A percentile compares a stretch with the other conserved stretches of the same genome.
phyloP scores from a whole-genome alignment of 108 stramenopile genomes.

The Nitzschia sp. region DNA sequence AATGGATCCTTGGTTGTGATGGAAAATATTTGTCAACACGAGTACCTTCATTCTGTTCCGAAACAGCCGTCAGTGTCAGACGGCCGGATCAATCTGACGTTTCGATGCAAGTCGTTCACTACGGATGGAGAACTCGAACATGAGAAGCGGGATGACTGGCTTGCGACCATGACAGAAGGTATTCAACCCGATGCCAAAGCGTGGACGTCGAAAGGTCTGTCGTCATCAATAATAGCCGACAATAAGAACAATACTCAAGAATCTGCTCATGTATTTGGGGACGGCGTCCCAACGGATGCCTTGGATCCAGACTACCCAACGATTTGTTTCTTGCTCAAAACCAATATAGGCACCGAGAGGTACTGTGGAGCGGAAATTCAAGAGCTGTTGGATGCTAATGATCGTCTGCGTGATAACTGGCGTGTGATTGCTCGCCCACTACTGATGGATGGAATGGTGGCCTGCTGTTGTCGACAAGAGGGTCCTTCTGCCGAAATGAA shows the following conservation, averaged over 20 bases:
- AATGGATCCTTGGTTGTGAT: slow-evolving; percentile 55
- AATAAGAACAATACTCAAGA: background rate
- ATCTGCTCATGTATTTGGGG: slow-evolving; percentile 38
- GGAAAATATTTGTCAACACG: slow-evolving; percentile 64
- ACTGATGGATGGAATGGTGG: slow-evolving; percentile 64
- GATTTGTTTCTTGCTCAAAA: slow-evolving; percentile 41
- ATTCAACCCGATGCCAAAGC: background rate
- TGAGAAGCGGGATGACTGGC: slow-evolving; percentile 54
- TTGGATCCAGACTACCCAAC: background rate
- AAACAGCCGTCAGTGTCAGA: slow-evolving; percentile 42
- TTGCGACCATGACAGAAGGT: slow-evolving; percentile 39
- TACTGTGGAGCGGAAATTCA: slow-evolving; percentile 59
- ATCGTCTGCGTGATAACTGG: slow-evolving; percentile 13
- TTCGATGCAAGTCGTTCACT: slow-evolving; percentile 60
- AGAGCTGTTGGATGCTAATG: slow-evolving; percentile 32
- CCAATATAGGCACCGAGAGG: slow-evolving; percentile 67
- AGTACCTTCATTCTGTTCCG: slow-evolving; percentile 62
- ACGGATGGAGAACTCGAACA: slow-evolving; percentile 58
- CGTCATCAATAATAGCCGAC: too few relatives aligned
- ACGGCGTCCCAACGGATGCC: slow-evolving; percentile 21
- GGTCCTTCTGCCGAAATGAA: slow-evolving; percentile 1
- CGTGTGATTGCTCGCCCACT: slow-evolving; percentile 44
- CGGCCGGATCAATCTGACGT: slow-evolving; percentile 72
- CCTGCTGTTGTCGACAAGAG: slow-evolving; percentile 9
- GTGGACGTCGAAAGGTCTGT: slow-evolving; percentile 10